Evolutionary conservation across 257 asterid species (phyloP).

Genomic region (Mentha longifolia): DNA sequence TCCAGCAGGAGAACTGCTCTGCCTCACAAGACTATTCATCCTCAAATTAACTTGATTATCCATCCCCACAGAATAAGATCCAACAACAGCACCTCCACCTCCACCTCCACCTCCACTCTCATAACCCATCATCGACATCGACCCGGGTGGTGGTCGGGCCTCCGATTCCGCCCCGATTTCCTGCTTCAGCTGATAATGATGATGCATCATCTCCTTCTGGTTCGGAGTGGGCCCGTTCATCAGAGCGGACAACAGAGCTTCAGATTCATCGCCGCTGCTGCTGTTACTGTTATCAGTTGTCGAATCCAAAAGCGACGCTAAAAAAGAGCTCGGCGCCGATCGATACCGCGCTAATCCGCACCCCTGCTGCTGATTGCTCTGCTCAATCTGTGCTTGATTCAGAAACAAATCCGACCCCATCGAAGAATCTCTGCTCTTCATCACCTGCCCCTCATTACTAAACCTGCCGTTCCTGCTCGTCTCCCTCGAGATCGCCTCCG

Average conservation of each 20-base stretch:
- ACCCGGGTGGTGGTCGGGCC: slow-evolving; percentile 43
- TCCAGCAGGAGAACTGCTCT: slow-evolving; percentile 90
- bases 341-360: slow-evolving; percentile 63
- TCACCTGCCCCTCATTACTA: slow-evolving; percentile 35
- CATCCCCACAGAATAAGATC: slow-evolving; percentile 60
- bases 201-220: slow-evolving; percentile 38
- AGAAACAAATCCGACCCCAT: slow-evolving; percentile 47
- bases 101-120: slow-evolving; percentile 56
- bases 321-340: slow-evolving; percentile 85
- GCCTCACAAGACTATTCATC: slow-evolving; percentile 62
- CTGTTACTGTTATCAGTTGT: slow-evolving; percentile 41
- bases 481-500: slow-evolving; percentile 57
- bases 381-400: slow-evolving; percentile 27
- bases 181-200: slow-evolving; percentile 47
- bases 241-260: slow-evolving; percentile 59
- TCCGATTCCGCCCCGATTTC: slow-evolving; percentile 53
- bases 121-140: slow-evolving; percentile 47
- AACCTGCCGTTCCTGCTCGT: slow-evolving; percentile 36
- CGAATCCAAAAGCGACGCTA: slow-evolving; percentile 55
- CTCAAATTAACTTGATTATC: slow-evolving; percentile 45
- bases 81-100: slow-evolving; percentile 56
- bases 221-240: slow-evolving; percentile 47
- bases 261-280: slow-evolving; percentile 70
- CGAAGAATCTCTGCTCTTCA: slow-evolving; percentile 33
- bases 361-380: slow-evolving; percentile 18